Evolutionary conservation across 2,329 filamentous ascomycete genomes (phyloP).

Genomic region (Xylaria sp.): DNA sequence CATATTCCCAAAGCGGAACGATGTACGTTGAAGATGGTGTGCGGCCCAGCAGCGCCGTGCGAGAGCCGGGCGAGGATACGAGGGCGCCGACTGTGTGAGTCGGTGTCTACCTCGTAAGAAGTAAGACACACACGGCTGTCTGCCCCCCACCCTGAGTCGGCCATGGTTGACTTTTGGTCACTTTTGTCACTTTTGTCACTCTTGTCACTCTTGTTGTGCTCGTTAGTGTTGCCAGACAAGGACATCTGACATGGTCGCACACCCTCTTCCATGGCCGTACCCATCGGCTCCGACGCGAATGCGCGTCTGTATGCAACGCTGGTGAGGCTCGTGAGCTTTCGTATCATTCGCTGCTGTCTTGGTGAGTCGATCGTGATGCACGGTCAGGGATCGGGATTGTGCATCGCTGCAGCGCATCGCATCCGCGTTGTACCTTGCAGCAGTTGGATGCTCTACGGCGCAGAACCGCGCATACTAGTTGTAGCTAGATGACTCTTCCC

Average conservation of each 20-base stretch:
- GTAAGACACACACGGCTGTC: background rate
- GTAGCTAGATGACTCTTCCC: constrained; percentile 5
- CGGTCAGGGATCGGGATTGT: constrained; percentile 33
- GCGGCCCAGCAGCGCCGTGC: constrained; percentile 14
- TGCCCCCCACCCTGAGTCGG: background rate
- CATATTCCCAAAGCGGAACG: constrained; percentile 26
- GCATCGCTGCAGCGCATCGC: constrained; percentile 36
- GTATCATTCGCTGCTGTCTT: constrained; percentile 40
- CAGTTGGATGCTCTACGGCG: constrained; percentile 16
- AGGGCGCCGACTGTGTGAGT: constrained; percentile 8
- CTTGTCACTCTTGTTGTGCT: background rate
- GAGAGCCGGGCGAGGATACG: constrained; percentile 34
- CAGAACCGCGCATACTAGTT: background rate
- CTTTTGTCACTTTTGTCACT: background rate
- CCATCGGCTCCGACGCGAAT: constrained; percentile 14
- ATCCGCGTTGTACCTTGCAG: constrained; percentile 43
- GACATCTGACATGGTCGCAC: constrained; percentile 41
- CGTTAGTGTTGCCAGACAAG: constrained; percentile 23
- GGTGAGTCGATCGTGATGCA: constrained; percentile 34
- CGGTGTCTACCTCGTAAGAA: constrained; percentile 3
- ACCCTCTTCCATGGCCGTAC: constrained; percentile 30
- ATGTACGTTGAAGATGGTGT: constrained; percentile 38
- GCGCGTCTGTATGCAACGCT: constrained; percentile 35
- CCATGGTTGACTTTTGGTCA: background rate
- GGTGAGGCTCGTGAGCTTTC: constrained; percentile 38